These are phyloP conservation scores for Cyberlindnera mrakii DNA, from an alignment of 805 yeast genomes.

Conservation along the genomic window DNA sequence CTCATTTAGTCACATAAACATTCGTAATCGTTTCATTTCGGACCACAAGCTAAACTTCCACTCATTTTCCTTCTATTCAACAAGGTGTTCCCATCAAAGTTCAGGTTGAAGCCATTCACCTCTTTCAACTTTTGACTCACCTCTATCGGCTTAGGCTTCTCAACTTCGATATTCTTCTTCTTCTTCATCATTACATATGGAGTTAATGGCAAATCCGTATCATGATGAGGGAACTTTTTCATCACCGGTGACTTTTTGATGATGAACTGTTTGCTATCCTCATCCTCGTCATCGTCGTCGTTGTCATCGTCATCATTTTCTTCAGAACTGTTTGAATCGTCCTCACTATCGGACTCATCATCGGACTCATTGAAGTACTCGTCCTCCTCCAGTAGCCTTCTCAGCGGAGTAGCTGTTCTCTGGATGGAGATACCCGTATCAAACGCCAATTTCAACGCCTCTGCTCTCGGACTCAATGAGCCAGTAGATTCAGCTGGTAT, in stretches of 20 bases:
- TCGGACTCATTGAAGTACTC: slow-evolving; percentile 23
- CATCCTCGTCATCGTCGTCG: slow-evolving; percentile 5
- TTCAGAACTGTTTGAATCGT: slow-evolving; percentile 3
- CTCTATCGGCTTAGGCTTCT: neutral
- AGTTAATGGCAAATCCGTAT: slow-evolving; percentile 11
- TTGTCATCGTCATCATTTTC: slow-evolving; percentile 5
- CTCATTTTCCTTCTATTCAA: slow-evolving; percentile 23
- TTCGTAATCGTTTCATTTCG: slow-evolving; percentile 1
- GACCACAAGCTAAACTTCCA: slow-evolving; percentile 14
- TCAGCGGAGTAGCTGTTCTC: slow-evolving; percentile 34
- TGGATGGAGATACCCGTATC: slow-evolving; percentile 84
- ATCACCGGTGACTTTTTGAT: slow-evolving; percentile 14
- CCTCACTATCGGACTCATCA: slow-evolving; percentile 14
- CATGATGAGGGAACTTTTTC: slow-evolving; percentile 13
- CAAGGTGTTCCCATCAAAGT: slow-evolving; percentile 22
- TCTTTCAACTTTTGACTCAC: slow-evolving; percentile 9
- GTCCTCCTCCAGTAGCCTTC: slow-evolving; percentile 20
- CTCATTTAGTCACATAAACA: too few relatives aligned
- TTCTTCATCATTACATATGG: slow-evolving; percentile 12
- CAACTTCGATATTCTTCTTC: neutral
- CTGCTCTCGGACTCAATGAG: slow-evolving; percentile 64
- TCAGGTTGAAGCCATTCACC: slow-evolving; percentile 19
- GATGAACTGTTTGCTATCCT: slow-evolving; percentile 6
- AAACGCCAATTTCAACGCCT: slow-evolving; percentile 78
- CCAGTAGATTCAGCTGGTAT: slow-evolving; percentile 15